Percentiles rank a stretch among this genome's conserved stretches.
Evolutionary conservation across 768 basidiomycete genomes (phyloP).

Genomic region (Candolleomyces aberdarensis): DNA sequence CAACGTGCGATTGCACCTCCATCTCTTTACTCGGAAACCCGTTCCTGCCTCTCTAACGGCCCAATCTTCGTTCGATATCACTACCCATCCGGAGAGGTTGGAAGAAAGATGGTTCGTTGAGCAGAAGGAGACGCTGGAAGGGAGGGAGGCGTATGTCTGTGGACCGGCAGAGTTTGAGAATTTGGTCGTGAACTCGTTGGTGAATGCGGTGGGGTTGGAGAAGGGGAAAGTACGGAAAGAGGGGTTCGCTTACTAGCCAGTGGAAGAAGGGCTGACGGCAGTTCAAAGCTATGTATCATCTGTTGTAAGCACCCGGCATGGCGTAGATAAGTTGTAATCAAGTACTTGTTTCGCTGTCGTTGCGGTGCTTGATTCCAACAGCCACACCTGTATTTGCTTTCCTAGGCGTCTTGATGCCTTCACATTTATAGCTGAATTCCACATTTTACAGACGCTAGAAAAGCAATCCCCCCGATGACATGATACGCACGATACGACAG

Average conservation of each 20-base stretch:
- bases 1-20: constrained; percentile 26
- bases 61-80: constrained; percentile 8
- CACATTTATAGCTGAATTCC: no score
- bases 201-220: constrained; percentile 30
- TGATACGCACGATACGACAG: no score
- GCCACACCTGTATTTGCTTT: no score
- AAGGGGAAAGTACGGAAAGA: constrained; percentile 31
- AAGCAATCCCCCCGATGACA: no score
- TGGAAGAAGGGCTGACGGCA: neutral
- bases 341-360: no score
- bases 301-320: no score
- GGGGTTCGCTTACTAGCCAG: constrained; percentile 40
- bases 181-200: constrained; percentile 30
- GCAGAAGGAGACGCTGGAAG: constrained; percentile 13
- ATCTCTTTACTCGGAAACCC: constrained; percentile 35
- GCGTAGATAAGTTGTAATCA: no score
- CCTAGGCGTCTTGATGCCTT: no score
- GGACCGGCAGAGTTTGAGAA: constrained; percentile 48
- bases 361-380: no score
- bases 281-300: no score
- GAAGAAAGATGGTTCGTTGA: constrained; percentile 14
- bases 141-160: constrained; percentile 43
- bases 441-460: no score
- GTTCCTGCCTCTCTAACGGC: constrained; percentile 1
- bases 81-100: constrained; percentile 19